Conservation (phyloP, 2,329 filamentous ascomycete species). For the Pseudomassariella vexata region DNA sequence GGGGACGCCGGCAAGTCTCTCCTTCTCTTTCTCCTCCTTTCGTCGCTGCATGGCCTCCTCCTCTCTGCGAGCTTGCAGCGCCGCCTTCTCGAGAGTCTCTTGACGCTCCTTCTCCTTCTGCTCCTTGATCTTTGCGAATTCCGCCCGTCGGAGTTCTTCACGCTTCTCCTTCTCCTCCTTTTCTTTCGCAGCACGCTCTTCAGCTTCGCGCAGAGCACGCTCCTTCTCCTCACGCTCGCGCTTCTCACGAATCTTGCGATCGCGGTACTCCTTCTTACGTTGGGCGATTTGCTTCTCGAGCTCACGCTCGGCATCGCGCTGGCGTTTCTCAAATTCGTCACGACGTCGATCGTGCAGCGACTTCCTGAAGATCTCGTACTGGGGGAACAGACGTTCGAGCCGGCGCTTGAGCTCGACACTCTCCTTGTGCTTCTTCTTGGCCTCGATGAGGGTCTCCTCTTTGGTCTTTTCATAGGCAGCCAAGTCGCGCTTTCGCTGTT, state of each 20-base stretch:
- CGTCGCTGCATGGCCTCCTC: conserved; percentile 79
- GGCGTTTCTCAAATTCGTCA: conserved; percentile 92
- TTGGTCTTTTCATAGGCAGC: conserved; percentile 76
- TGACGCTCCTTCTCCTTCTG: conserved; percentile 62
- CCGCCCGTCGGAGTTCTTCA: conserved; percentile 74
- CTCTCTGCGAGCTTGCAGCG: conserved; percentile 73
- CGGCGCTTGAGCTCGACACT: conserved; percentile 92
- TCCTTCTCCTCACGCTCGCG: conserved; percentile 81
- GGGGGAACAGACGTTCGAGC: conserved; percentile 74
- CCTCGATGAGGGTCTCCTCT: conserved; percentile 69
- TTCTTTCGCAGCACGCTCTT: conserved; percentile 74
- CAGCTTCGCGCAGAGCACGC: conserved; percentile 71
- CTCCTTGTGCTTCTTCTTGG: conserved; percentile 85
- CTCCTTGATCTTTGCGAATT: conserved; percentile 61
- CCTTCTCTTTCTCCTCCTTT: conserved; percentile 63
- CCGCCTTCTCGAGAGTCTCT: conserved; percentile 59
- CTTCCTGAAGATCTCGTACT: conserved; percentile 78
- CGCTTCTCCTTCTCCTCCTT: conserved; percentile 77
- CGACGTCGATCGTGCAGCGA: conserved; percentile 81
- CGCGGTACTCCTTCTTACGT: conserved; percentile 82
- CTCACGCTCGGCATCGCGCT: conserved; percentile 85
- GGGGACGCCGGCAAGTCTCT: conserved; percentile 32
- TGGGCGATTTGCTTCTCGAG: conserved; percentile 85
- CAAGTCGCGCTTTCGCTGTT: conserved; percentile 72
- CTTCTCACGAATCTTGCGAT: conserved; percentile 76